Base-by-base conservation (phyloP, 2,329 filamentous ascomycete genomes). In the Aphanocladium album region DNA sequence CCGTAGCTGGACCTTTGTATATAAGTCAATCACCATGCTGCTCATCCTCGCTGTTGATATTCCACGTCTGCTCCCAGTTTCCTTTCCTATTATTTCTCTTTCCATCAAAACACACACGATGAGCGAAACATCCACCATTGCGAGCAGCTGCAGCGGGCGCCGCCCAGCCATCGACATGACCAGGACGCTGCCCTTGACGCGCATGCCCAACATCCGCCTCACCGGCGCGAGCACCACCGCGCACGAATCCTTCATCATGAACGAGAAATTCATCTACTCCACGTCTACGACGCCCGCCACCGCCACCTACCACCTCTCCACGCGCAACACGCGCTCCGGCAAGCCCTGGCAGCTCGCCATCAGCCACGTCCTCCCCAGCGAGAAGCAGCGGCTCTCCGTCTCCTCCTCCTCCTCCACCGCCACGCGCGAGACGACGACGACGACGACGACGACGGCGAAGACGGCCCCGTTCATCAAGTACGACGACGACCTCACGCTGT, bases 401-500 rank as follows among this genome's bases (percentile, higher is more conserved):
- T 35, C 39, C n/a, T 2, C 39, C 45, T 16, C 58, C 43, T 4
- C 58, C 27, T 14, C 41, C 23, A 9, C 27, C 19, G 27, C 7
- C 19, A 5, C 52, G n/a, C 7, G 33, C 6, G 16, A n/a, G n/a
- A n/a, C n/a, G n/a, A n/a, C n/a, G n/a, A n/a, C n/a, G n/a, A n/a
- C n/a, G n/a, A n/a, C n/a, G n/a, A n/a, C n/a, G n/a, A n/a, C n/a
- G n/a, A n/a, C n/a, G n/a, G n/a, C n/a, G n/a, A n/a, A n/a, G n/a
- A n/a, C 30, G 7, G 16, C 17, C 3, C 9, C 51, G 6, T 41
- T 60, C 4, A 60, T 54, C 50, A 46, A 39, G 14, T 59, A 59
- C 57, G 57, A 59, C 16, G 57, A 52, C 37, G 57, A 59, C 57
- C 47, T 59, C 11, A 59, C 57, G 11, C 47, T 59, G 5, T 52